Percentiles rank a stretch among this genome's conserved stretches.
Evolutionary conservation across 768 basidiomycete genomes (phyloP).

Genomic region (Boletus insuetus): DNA sequence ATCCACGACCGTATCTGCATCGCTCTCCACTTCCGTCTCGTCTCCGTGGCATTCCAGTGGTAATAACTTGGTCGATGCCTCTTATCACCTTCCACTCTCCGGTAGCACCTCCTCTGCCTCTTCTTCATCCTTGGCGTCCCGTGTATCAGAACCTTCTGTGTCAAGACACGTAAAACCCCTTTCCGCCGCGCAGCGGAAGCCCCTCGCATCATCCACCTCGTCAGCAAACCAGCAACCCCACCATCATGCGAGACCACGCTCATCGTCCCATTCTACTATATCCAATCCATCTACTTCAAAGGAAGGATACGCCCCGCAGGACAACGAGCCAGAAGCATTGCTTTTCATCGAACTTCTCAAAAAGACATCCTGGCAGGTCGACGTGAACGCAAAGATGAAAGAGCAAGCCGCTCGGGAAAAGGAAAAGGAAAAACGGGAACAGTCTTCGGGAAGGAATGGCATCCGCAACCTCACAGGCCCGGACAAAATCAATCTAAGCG

Average conservation of each 20-base stretch:
- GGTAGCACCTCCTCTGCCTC: slow-evolving; percentile 1
- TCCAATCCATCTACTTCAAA: not conserved
- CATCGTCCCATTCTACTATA: slow-evolving; percentile 16
- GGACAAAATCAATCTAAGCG: not conserved
- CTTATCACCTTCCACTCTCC: slow-evolving; percentile 6
- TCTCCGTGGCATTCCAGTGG: slow-evolving; percentile 10
- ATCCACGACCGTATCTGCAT: slow-evolving; percentile 4
- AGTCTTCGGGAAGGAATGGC: not conserved
- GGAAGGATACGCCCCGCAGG: slow-evolving; percentile 2
- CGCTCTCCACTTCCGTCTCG: not conserved
- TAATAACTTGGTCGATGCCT: slow-evolving; percentile 1
- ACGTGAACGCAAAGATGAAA: slow-evolving; percentile 27
- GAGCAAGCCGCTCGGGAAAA: slow-evolving; percentile 14
- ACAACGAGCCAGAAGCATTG: slow-evolving; percentile 23
- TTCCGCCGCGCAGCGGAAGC: slow-evolving; percentile 9
- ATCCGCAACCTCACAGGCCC: not conserved
- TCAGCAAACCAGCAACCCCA: slow-evolving; percentile 13
- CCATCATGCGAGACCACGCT: slow-evolving; percentile 12
- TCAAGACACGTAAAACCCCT: slow-evolving; percentile 8
- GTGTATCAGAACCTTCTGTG: slow-evolving; percentile 1
- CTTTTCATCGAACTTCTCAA: slow-evolving; percentile 25
- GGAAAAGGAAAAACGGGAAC: slow-evolving; percentile 7
- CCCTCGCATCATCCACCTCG: slow-evolving; percentile 21
- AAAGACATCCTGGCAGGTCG: slow-evolving; percentile 21
- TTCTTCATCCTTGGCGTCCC: not conserved